phyloP scores from a whole-genome alignment of 192 early-diverging fungal species.

The Linnemannia exigua region DNA sequence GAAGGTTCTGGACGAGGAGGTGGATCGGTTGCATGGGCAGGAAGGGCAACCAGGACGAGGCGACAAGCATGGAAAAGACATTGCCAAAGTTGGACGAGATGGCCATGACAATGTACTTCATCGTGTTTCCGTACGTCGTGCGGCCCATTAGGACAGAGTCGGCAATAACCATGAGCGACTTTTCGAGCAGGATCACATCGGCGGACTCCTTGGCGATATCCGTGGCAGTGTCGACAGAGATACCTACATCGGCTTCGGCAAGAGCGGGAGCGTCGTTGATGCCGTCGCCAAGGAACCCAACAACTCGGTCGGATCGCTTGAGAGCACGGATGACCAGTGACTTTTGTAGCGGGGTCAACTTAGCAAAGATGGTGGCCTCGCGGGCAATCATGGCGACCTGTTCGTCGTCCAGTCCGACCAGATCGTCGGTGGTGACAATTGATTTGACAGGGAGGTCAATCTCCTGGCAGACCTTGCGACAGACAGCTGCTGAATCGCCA shows the following conservation, averaged over 20 bases:
- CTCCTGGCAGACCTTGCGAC: slow-evolving; percentile 61
- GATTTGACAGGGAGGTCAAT: slow-evolving; percentile 59
- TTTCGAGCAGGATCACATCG: slow-evolving; percentile 66
- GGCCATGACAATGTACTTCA: slow-evolving; percentile 71
- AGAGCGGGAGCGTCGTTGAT: slow-evolving; percentile 70
- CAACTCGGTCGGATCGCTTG: slow-evolving; percentile 51
- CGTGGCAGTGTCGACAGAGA: slow-evolving; percentile 65
- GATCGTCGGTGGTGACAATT: slow-evolving; percentile 55
- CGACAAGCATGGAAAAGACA: slow-evolving; percentile 64
- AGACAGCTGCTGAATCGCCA: slow-evolving; percentile 65
- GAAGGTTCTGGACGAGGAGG: slow-evolving; percentile 61
- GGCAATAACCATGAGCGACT: slow-evolving; percentile 57
- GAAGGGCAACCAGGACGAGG: slow-evolving; percentile 68
- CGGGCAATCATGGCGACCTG: slow-evolving; percentile 50
- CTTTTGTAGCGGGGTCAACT: slow-evolving; percentile 66
- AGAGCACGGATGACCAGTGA: slow-evolving; percentile 56
- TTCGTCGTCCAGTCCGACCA: slow-evolving; percentile 49
- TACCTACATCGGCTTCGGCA: slow-evolving; percentile 63
- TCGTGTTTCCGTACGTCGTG: slow-evolving; percentile 65
- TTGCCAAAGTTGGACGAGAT: slow-evolving; percentile 70
- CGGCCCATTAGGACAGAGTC: slow-evolving; percentile 60
- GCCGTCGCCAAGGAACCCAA: slow-evolving; percentile 69
- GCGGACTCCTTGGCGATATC: slow-evolving; percentile 70
- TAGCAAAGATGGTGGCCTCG: slow-evolving; percentile 65
- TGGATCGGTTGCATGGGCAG: slow-evolving; percentile 64